A percentile compares a stretch with the other conserved stretches of the same genome.
Conservation (phyloP, 2,329 filamentous ascomycete genomes). For the Pezizomycotina sp. region DNA sequence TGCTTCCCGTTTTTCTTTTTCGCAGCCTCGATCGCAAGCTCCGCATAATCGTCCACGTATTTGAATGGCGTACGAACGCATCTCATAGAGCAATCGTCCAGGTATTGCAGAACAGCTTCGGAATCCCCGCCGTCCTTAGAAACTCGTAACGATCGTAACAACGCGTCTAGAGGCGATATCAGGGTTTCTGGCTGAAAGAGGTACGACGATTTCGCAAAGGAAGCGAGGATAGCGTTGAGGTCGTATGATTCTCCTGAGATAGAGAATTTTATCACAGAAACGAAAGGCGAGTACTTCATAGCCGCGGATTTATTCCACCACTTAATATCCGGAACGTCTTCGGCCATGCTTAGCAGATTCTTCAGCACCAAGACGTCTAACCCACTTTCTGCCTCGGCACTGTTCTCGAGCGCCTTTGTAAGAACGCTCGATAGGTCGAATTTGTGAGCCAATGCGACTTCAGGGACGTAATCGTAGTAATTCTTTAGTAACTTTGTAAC, state of each 20-base stretch:
- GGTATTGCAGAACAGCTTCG: conserved; percentile 13
- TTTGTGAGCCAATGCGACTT: conserved; percentile 62
- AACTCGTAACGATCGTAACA: conserved; percentile 19
- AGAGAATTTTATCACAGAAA: conserved; percentile 9
- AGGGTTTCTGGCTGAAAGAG: conserved; percentile 20
- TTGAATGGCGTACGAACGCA: conserved; percentile 21
- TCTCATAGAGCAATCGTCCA: conserved; percentile 19
- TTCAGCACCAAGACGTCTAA: conserved; percentile 21
- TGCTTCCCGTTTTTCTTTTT: background rate
- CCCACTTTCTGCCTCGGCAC: conserved; percentile 13
- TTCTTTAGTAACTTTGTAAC: conserved; percentile 60
- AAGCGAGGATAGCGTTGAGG: conserved; percentile 18
- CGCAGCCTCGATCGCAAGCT: conserved; percentile 7
- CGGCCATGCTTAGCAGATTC: conserved; percentile 22
- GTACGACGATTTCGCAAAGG: conserved; percentile 6
- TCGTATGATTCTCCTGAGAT: conserved; percentile 15
- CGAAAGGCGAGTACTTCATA: conserved; percentile 9
- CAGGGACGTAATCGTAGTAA: conserved; percentile 73
- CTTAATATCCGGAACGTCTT: conserved; percentile 21
- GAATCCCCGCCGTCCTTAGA: conserved; percentile 5
- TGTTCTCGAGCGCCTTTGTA: conserved; percentile 41
- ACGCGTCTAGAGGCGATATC: conserved; percentile 19
- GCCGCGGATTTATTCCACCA: conserved; percentile 24
- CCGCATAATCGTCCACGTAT: conserved; percentile 20
- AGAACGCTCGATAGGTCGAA: conserved; percentile 75